Evolutionary conservation across 495 filamentous ascomycete genomes (phyloP), one percentile per base, ranked within the genome.

Genomic region (Haplographium delicatum): DNA sequence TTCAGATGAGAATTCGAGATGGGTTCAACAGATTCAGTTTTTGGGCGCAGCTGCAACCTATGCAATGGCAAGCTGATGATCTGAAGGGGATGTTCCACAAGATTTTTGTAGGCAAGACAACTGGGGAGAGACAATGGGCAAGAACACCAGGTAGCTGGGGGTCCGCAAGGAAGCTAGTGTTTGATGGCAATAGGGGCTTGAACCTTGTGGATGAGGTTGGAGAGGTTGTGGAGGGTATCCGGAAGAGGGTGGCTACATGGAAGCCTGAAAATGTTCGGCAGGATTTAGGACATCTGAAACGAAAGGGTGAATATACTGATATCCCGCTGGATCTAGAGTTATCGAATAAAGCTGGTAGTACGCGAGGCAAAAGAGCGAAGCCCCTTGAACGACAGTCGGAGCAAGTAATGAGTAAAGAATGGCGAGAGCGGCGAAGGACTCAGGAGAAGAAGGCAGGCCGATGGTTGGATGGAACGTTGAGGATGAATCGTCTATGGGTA

Each of bases 381-480:
- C 0, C 19, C 22, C 18, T 15, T 5, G n/a, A n/a, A 2, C n/a
- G 11, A 15, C 42, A 33, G 31, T n/a, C 40, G 18, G 33, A 27
- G 24, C 22, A 35, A 18, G 46, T 53, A 2, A 51, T 54, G 56
- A 50, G 52, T 19, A 48, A 56, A 13, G 43, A 23, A 22, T 56
- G 57, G 48, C 26, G 57, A 3, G 34, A 27, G 18, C 28, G 48
- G 23, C 16, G 57, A 25, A 42, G 57, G 46, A 5, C 11, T 18
- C 57, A 60, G 34, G 57, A 60, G 48, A 60, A 40, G 48, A 52
- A 46, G n/a, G 48, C 48, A 5, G 57, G 57, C 7, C 18, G 57
- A 7, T 60, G 57, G 57, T 56, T 53, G 0, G 57, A 60, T 45
- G 57, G 57, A 16, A 60, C 48, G 1, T 20, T 49, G 39, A 35